Percentiles rank a stretch among this genome's conserved stretches.
These are phyloP conservation scores for Tetrastigma voinierianum DNA, from an alignment of 164 flowering plant genomes.

Conservation along the genomic window DNA sequence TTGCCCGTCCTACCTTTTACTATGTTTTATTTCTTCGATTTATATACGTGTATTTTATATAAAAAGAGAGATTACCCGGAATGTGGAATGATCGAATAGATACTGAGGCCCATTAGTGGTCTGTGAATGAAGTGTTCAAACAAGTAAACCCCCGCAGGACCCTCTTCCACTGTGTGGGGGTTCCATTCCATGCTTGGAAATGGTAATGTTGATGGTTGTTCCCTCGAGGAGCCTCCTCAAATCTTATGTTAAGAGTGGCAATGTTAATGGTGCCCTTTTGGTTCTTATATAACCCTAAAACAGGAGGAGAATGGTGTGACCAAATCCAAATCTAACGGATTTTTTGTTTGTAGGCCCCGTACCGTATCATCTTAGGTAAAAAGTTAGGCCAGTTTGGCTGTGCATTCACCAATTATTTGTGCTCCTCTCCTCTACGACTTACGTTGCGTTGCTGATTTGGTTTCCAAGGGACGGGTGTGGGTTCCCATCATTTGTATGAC, in stretches of 20 bases:
- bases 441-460: background rate
- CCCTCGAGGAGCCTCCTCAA: background rate
- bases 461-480: conserved; percentile 7
- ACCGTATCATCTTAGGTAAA: background rate
- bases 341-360: background rate
- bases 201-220: too few relatives aligned
- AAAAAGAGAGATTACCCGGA: background rate
- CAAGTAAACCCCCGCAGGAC: conserved; percentile 34
- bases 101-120: conserved; percentile 29
- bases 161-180: conserved; percentile 12
- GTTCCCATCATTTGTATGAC: conserved; percentile 22
- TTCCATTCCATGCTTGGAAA: background rate
- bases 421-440: background rate
- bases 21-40: background rate
- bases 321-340: background rate
- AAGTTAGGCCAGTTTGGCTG: background rate
- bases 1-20: conserved; percentile 11
- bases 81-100: conserved; percentile 15
- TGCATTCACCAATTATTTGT: background rate
- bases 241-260: too few relatives aligned
- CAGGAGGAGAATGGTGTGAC: background rate
- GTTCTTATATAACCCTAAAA: too few relatives aligned
- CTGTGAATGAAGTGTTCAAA: conserved; percentile 29
- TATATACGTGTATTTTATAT: too few relatives aligned
- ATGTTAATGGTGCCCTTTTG: too few relatives aligned